Conservation (phyloP, 768 basidiomycete genomes). For the Russula griseocarnosa region DNA sequence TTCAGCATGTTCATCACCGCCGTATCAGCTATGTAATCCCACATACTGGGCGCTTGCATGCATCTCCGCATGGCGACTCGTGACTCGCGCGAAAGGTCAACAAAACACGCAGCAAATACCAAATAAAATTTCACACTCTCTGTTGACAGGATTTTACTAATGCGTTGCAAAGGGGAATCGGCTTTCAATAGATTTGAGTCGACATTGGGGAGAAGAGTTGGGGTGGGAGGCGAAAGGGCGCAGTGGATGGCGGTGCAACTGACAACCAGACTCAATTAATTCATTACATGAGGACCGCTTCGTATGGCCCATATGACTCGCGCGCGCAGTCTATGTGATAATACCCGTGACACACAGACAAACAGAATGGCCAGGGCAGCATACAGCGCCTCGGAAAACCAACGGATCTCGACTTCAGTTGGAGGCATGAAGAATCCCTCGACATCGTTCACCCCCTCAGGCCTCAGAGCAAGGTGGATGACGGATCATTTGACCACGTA, state of each 20-base stretch:
- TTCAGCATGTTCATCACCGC: background rate
- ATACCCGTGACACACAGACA: background rate
- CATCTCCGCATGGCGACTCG: background rate
- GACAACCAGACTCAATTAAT: constrained; percentile 3
- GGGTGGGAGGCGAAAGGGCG: background rate
- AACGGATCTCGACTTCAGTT: no score
- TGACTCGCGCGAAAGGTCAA: background rate
- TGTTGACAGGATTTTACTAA: background rate
- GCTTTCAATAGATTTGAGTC: background rate
- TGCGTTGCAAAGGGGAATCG: background rate
- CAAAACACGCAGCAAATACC: background rate
- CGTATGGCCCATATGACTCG: background rate
- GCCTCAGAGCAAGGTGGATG: background rate
- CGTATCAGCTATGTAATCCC: background rate
- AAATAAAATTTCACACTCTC: background rate
- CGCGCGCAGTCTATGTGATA: background rate
- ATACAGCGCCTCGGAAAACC: background rate
- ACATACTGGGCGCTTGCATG: background rate
- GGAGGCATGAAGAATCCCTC: background rate
- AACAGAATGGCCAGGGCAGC: background rate
- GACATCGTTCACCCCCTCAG: background rate
- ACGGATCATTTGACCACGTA: background rate
- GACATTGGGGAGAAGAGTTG: background rate
- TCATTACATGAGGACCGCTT: background rate
- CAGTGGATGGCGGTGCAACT: background rate